Conservation (phyloP, 31 red algal species). For the Asparagopsis taxiformis region DNA sequence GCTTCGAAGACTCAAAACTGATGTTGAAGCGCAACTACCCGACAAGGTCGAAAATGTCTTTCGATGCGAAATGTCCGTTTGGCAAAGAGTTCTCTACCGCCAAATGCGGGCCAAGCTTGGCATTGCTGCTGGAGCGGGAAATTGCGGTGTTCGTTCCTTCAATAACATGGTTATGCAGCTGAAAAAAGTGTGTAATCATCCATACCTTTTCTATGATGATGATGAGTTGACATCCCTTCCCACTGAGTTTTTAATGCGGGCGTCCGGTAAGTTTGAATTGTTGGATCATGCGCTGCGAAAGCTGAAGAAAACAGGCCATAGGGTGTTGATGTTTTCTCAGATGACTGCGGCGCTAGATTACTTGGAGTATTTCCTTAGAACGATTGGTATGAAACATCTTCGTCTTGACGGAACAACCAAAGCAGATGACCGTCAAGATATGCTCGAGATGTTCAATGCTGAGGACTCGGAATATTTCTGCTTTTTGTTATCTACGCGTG, state of each 20-base stretch:
- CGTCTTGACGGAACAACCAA: conserved; percentile 95
- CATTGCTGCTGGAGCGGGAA: conserved; percentile 34
- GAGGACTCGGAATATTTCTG: conserved; percentile 67
- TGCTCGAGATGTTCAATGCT: conserved; percentile 82
- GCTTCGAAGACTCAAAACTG: conserved; percentile 85
- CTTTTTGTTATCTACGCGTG: conserved; percentile 89
- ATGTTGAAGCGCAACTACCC: conserved; percentile 90
- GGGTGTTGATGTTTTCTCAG: conserved; percentile 87
- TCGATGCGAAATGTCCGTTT: conserved; percentile 87
- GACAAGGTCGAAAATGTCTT: conserved; percentile 86
- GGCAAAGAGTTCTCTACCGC: conserved; percentile 91
- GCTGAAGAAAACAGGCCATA: conserved; percentile 60
- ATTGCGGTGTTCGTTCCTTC: conserved; percentile 61
- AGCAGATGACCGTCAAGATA: conserved; percentile 83
- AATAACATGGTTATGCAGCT: conserved; percentile 94
- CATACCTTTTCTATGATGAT: conserved; percentile 79
- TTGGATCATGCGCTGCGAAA: conserved; percentile 70
- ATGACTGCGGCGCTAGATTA: conserved; percentile 78
- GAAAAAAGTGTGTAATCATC: conserved; percentile 96
- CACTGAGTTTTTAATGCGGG: conserved; percentile 54
- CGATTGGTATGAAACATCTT: conserved; percentile 59
- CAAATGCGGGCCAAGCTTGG: conserved; percentile 65
- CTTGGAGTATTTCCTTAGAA: conserved; percentile 65
- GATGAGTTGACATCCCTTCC: conserved; percentile 68
- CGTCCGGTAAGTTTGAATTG: conserved; percentile 86